These are phyloP conservation scores for Exophiala spinifera DNA, from an alignment of 2,329 filamentous ascomycete species.

Conservation along the genomic window DNA sequence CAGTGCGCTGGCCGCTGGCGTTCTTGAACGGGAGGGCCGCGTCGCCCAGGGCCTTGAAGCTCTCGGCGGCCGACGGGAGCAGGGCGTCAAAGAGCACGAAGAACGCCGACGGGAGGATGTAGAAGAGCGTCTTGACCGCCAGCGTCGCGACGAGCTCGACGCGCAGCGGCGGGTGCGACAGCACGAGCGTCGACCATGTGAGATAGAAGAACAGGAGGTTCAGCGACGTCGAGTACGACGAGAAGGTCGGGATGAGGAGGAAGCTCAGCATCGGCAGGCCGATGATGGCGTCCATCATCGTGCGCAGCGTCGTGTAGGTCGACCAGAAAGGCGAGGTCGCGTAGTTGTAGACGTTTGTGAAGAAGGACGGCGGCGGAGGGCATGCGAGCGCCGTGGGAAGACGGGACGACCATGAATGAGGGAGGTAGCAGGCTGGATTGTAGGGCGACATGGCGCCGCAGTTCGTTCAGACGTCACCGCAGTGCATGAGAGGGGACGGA, in stretches of 20 bases:
- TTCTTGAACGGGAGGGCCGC: conserved; percentile 47
- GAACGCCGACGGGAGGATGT: conserved; percentile 66
- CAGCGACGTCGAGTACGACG: conserved; percentile 72
- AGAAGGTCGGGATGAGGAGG: conserved; percentile 58
- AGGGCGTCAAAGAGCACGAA: conserved; percentile 71
- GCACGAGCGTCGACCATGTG: conserved; percentile 80
- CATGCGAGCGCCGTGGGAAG: conserved; percentile 27
- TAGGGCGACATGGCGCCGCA: conserved; percentile 11
- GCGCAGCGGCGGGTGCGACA: conserved; percentile 70
- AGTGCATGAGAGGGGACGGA: background rate
- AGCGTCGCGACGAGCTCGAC: conserved; percentile 72
- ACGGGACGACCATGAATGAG: conserved; percentile 23
- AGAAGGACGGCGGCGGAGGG: conserved; percentile 26
- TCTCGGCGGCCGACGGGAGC: conserved; percentile 65
- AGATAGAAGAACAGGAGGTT: conserved; percentile 88
- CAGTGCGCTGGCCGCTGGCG: conserved; percentile 39
- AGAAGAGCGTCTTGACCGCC: conserved; percentile 66
- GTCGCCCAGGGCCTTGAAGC: conserved; percentile 65
- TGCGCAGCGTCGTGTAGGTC: conserved; percentile 25
- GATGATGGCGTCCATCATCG: conserved; percentile 61
- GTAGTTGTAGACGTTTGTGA: conserved; percentile 23
- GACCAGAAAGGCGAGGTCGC: conserved; percentile 26
- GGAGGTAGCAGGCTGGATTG: conserved; percentile 29
- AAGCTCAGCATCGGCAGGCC: conserved; percentile 71
- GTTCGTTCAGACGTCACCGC: background rate